These are phyloP conservation scores for Euphorbia pulcherrima DNA, from an alignment of 345 rosid genomes.

Conservation along the genomic window DNA sequence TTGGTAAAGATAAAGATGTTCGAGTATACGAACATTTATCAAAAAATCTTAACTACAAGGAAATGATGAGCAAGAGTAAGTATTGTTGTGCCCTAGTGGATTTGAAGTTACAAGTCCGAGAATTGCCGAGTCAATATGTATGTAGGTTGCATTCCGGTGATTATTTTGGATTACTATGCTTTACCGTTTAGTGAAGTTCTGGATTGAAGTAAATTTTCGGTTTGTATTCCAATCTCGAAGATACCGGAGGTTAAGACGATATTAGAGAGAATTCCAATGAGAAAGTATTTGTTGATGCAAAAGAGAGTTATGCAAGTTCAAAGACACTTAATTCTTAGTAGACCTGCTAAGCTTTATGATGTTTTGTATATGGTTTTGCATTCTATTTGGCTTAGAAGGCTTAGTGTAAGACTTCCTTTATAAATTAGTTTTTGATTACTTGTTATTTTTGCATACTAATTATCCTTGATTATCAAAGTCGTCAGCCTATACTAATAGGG, in stretches of 20 bases:
- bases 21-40: constrained; percentile 47
- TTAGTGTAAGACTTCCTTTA: constrained; percentile 27
- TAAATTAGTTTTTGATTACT: no score
- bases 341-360: constrained; percentile 60
- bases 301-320: constrained; percentile 38
- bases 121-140: constrained; percentile 43
- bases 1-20: constrained; percentile 49
- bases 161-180: constrained; percentile 40
- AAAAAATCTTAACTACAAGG: constrained; percentile 30
- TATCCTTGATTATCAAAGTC: no score
- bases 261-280: constrained; percentile 29
- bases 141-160: constrained; percentile 56
- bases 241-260: constrained; percentile 48
- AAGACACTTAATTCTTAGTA: constrained; percentile 47
- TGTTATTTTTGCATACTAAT: no score
- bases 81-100: constrained; percentile 69
- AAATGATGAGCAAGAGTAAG: constrained; percentile 42
- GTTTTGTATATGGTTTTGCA: constrained; percentile 61
- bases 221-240: constrained; percentile 35
- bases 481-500: no score
- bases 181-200: constrained; percentile 63
- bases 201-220: constrained; percentile 48
- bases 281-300: constrained; percentile 35
- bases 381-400: constrained; percentile 67
- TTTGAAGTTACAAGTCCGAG: constrained; percentile 71